Conservation (phyloP, 176 grass and related monocot genomes). For the Lolium rigidum region DNA sequence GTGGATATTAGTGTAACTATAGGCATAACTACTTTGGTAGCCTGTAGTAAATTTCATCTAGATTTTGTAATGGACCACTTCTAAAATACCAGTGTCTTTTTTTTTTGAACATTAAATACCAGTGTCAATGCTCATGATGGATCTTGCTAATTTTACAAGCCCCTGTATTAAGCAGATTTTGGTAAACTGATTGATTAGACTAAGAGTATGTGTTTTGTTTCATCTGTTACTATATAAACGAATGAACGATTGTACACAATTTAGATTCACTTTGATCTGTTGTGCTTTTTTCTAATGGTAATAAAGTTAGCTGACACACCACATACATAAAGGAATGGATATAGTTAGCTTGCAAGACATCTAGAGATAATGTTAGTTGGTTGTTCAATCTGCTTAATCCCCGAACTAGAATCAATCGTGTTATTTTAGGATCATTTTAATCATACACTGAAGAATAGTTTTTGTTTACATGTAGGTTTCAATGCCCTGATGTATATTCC, state of each 20-base stretch:
- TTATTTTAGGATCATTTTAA: not conserved
- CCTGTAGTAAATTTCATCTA: not conserved
- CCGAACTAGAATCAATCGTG: not conserved
- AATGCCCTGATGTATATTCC: not conserved
- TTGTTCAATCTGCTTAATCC: not conserved
- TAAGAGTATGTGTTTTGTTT: not conserved
- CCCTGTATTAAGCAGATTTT: not conserved
- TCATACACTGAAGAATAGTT: slow-evolving; percentile 17
- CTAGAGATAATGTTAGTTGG: not conserved
- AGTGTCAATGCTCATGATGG: not conserved
- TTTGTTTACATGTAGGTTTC: slow-evolving; percentile 40
- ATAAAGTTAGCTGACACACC: not conserved
- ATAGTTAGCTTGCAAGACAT: slow-evolving; percentile 10
- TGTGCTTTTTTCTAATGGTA: not conserved
- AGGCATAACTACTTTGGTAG: not conserved
- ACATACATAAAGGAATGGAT: not conserved
- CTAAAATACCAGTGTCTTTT: not conserved
- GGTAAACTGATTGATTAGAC: not conserved
- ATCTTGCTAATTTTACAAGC: slow-evolving; percentile 26
- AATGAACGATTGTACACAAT: not conserved
- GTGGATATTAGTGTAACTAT: not conserved
- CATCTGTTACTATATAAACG: not conserved
- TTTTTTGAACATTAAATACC: no score
- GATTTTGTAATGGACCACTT: not conserved
- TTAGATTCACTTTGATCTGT: not conserved